These are phyloP conservation scores for Strombidium stylifer DNA, from an alignment of 73 alveolate species.

Conservation along the genomic window DNA sequence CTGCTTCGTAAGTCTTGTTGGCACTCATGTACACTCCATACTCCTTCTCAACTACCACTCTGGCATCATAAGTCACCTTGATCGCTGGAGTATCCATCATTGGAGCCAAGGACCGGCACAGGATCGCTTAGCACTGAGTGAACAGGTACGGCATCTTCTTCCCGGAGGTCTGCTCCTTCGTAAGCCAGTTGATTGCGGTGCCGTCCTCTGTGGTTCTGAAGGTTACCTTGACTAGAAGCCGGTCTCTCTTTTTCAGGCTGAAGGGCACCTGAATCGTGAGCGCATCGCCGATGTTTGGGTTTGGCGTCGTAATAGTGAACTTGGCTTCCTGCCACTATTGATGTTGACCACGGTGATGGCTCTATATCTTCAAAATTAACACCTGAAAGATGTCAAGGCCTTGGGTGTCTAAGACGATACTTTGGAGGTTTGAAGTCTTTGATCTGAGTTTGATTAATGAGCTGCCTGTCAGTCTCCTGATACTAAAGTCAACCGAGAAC, in stretches of 20 bases:
- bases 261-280: too few relatives aligned
- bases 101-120: conserved; percentile 88
- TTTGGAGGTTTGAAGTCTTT: too few relatives aligned
- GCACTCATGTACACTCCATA: conserved; percentile 62
- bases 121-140: conserved; percentile 86
- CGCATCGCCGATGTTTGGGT: conserved; percentile 7
- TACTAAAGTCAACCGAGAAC: too few relatives aligned
- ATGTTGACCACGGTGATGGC: too few relatives aligned
- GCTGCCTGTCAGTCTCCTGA: too few relatives aligned
- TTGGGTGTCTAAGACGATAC: too few relatives aligned
- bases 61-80: conserved; percentile 75
- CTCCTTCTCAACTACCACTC: conserved; percentile 47
- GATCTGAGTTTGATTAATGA: background rate
- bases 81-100: conserved; percentile 90
- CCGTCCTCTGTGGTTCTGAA: conserved; percentile 64
- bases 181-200: conserved; percentile 65
- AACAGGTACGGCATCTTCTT: conserved; percentile 79
- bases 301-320: too few relatives aligned
- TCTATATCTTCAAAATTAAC: too few relatives aligned
- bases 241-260: too few relatives aligned
- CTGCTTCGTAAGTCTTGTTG: background rate
- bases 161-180: conserved; percentile 67
- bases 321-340: too few relatives aligned
- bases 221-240: conserved; percentile 3
- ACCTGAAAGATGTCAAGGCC: too few relatives aligned